Conservation (phyloP, 2,329 filamentous ascomycete species). For the Colletotrichum liaoningense region DNA sequence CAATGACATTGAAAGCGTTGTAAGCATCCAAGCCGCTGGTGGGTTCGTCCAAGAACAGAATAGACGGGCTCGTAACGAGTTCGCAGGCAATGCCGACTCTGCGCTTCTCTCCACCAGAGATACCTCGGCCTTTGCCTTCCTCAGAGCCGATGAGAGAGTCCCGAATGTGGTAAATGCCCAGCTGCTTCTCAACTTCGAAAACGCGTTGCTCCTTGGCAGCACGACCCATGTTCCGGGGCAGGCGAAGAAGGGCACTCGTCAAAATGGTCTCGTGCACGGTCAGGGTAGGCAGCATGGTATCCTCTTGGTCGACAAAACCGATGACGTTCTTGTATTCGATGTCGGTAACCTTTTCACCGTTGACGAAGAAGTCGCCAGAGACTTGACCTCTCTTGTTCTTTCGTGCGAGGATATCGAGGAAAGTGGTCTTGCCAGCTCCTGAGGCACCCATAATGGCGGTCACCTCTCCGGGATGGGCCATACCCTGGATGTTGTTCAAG, state of each 20-base stretch:
- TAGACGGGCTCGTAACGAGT: slow-evolving; percentile 95
- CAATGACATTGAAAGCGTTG: slow-evolving; percentile 98
- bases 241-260: slow-evolving; percentile 88
- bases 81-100: slow-evolving; percentile 98
- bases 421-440: slow-evolving; percentile 96
- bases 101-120: slow-evolving; percentile 96
- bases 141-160: slow-evolving; percentile 97
- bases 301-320: slow-evolving; percentile 98
- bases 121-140: slow-evolving; percentile 92
- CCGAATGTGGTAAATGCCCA: slow-evolving; percentile 93
- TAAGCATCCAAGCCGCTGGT: slow-evolving; percentile 96
- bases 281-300: slow-evolving; percentile 94
- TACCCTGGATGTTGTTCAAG: slow-evolving; percentile 81
- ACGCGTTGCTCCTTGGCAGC: slow-evolving; percentile 91
- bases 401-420: slow-evolving; percentile 92
- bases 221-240: slow-evolving; percentile 92
- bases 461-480: slow-evolving; percentile 94
- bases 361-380: slow-evolving; percentile 88
- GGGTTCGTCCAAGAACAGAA: slow-evolving; percentile 96
- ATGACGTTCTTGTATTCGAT: slow-evolving; percentile 90
- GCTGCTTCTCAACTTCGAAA: slow-evolving; percentile 92
- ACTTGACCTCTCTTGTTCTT: slow-evolving; percentile 93
- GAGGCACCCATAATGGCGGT: slow-evolving; percentile 99
- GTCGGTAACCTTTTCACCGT: slow-evolving; percentile 89
- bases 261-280: slow-evolving; percentile 98